These are phyloP conservation scores for Cutaneotrichosporon sp. DNA, from an alignment of 1,284 basidiomycete genomes.

Conservation along the genomic window DNA sequence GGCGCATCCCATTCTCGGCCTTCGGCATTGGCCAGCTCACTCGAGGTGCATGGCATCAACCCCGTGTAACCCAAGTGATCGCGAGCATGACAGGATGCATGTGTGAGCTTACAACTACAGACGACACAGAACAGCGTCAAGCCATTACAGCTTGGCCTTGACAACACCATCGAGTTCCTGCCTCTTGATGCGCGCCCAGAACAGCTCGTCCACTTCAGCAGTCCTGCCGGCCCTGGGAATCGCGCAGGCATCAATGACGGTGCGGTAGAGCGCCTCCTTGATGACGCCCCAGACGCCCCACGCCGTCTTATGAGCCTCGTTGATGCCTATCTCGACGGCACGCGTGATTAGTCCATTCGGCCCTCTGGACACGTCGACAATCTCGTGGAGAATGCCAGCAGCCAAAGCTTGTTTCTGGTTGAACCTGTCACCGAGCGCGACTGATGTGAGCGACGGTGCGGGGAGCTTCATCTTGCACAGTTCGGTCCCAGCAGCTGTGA, in stretches of 20 bases:
- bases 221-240: not conserved
- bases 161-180: not conserved
- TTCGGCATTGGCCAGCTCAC: no score
- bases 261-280: not conserved
- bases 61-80: no score
- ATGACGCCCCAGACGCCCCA: slow-evolving; percentile 2
- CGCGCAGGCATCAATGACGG: not conserved
- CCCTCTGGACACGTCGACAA: slow-evolving; percentile 51
- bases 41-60: no score
- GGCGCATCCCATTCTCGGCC: no score
- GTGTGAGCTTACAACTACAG: not conserved
- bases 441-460: slow-evolving; percentile 60
- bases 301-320: slow-evolving; percentile 15
- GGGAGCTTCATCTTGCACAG: slow-evolving; percentile 58
- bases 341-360: slow-evolving; percentile 52
- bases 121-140: not conserved
- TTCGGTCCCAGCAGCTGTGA: slow-evolving; percentile 64
- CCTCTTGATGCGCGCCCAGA: not conserved
- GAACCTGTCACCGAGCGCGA: slow-evolving; percentile 75
- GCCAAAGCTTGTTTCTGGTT: slow-evolving; percentile 65
- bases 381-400: slow-evolving; percentile 65
- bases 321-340: slow-evolving; percentile 46
- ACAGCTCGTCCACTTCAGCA: not conserved
- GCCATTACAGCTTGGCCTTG: not conserved
- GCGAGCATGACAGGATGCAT: not conserved